Evolutionary conservation across 352 stramenopile genomes (phyloP).

Genomic region (Pythium biforme): DNA sequence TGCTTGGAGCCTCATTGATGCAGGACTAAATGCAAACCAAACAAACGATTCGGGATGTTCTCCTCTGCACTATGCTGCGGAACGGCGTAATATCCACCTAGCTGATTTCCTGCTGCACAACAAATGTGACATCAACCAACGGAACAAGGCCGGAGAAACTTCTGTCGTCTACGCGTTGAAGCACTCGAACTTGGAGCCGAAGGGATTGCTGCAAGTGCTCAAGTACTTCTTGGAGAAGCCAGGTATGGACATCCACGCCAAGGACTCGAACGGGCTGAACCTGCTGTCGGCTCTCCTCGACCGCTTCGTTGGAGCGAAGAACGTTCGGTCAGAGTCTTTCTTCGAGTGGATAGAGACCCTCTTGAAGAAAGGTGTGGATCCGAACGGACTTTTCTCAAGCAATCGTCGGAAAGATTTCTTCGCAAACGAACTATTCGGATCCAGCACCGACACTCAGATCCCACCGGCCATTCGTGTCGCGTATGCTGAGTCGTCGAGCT

Average conservation of each 20-base stretch:
- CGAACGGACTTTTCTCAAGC: constrained; percentile 48
- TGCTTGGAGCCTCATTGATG: constrained; percentile 68
- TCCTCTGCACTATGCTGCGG: constrained; percentile 60
- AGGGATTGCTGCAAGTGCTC: constrained; percentile 35
- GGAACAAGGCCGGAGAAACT: constrained; percentile 46
- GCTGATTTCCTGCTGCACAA: constrained; percentile 77
- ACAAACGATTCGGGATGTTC: constrained; percentile 41
- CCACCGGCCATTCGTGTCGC: constrained; percentile 44
- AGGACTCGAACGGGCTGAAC: constrained; percentile 46
- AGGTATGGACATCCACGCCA: constrained; percentile 37
- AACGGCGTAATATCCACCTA: constrained; percentile 51
- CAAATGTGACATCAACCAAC: constrained; percentile 39
- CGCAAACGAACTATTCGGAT: constrained; percentile 33
- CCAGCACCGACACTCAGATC: constrained; percentile 33
- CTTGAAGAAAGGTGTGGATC: constrained; percentile 52
- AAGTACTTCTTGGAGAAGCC: constrained; percentile 51
- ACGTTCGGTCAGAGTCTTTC: constrained; percentile 17
- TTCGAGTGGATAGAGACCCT: constrained; percentile 52
- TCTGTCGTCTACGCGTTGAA: constrained; percentile 54
- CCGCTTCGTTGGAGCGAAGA: constrained; percentile 39
- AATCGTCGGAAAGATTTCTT: constrained; percentile 35
- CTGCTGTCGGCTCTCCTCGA: constrained; percentile 55
- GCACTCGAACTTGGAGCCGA: constrained; percentile 20
- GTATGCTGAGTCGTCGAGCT: constrained; percentile 31
- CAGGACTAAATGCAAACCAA: constrained; percentile 32